Conservation (phyloP, 768 basidiomycete genomes). For the Cystofilobasidium bisporidii region DNA sequence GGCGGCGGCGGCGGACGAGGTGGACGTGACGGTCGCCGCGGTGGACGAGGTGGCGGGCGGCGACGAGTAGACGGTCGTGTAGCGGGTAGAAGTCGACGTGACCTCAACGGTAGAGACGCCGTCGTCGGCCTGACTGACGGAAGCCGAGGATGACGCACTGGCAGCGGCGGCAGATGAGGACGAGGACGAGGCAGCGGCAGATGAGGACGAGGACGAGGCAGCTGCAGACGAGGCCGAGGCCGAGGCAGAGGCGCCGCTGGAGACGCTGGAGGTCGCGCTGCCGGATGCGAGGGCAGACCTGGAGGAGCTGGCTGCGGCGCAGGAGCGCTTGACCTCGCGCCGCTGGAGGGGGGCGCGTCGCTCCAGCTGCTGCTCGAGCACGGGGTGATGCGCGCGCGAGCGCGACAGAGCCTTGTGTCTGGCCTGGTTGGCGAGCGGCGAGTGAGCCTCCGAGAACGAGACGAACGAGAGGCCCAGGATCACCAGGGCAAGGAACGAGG, state of each 20-base stretch:
- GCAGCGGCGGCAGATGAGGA: not conserved
- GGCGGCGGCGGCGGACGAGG: slow-evolving; percentile 26
- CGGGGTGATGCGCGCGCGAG: not conserved
- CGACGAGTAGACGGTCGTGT: slow-evolving; percentile 13
- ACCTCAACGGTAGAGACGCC: slow-evolving; percentile 22
- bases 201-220: not conserved
- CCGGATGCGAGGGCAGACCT: not conserved
- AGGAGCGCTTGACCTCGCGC: not conserved
- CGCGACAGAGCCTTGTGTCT: slow-evolving; percentile 5
- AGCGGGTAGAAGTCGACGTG: slow-evolving; percentile 21
- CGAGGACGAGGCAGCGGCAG: not conserved
- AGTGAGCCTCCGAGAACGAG: not conserved
- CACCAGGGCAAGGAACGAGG: not conserved
- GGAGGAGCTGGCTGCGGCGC: slow-evolving; percentile 1
- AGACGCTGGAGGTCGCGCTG: not conserved
- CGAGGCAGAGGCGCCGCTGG: not conserved
- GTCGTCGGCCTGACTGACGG: not conserved
- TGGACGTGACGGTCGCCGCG: not conserved
- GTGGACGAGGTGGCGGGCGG: slow-evolving; percentile 10
- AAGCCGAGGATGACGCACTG: not conserved
- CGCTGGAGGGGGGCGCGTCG: not conserved
- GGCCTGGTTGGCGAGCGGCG: slow-evolving; percentile 8
- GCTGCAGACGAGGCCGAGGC: not conserved
- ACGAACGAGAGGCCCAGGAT: not conserved
- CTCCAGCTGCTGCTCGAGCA: not conserved